Base-by-base conservation (phyloP, 345 rosid genomes). In the Orychophragmus violaceus region DNA sequence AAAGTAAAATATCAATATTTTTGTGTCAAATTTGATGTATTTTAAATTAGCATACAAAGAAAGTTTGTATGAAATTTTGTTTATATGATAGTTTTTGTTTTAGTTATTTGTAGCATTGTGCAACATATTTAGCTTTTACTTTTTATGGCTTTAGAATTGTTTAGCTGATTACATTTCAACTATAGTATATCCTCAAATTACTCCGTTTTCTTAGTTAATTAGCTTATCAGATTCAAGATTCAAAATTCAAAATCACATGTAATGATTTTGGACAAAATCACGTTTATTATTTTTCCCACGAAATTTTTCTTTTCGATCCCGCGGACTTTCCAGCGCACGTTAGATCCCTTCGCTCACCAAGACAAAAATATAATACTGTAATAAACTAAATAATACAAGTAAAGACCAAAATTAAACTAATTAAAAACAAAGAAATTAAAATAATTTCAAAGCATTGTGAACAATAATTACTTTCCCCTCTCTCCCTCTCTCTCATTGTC, bases 281-380 rank as follows among this genome's bases (percentile, higher is more conserved):
- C 57, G 68, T 41, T 59, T 59, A 5, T 5, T 22, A 22, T 14
- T 19, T 65, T 28, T 22, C 77, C 77, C 71, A 39, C 67, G 30
- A 66, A 50, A 21, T 22, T 42, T 17, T 60, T 66, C 51, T 64
- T 35, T 30, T 6, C 12, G 56, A 51, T 51, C 16, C 53, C 64
- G 71, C 66, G 54, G 76, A 72, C 76, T 58, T 46, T 58, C 49
- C 50, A 59, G 77, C 72, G 77, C 68, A 73, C 72, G 72, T 66
- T 73, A 73, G 77, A 23, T 42, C 62, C 42, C 29, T 12, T 9
- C 67, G 32, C 57, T 73, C 57, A 35, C 68, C 57, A 37, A 52
- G 30, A 14, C 8, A 42, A 29, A 52, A 28, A 21, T 45, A 18
- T 2, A 41, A 8, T 36, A 18, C 6, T 48, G 1, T 6, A 46